Evolutionary conservation across 2,329 filamentous ascomycete species (phyloP), one percentile per base, ranked within the genome.

Genomic region (Fusarium continuum): DNA sequence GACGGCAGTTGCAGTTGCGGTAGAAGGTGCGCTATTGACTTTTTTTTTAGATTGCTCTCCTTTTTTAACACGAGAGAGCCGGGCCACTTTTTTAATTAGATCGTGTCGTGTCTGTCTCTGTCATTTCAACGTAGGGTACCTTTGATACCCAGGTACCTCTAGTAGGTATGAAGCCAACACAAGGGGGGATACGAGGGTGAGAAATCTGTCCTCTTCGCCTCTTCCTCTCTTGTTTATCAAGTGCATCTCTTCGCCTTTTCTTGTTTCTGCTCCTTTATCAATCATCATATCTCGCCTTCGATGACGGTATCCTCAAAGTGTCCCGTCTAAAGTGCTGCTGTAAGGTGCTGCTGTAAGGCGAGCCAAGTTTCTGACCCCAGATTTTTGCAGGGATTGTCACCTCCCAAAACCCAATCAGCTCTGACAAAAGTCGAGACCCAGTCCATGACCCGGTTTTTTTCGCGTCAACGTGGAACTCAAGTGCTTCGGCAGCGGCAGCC

Each of bases 21-120:
- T 20, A 16, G 20, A 31, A 34, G 49, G n/a, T 45, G 43, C 52
- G 59, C 62, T 66, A 64, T 54, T 40, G 28, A 34, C 28, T 47
- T 40, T 26, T 47, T 40, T 26, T 65, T 35, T 45, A 64, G 56
- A 64, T 64, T 64, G 11, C 45, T 49, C 61, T 51, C 61, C 61
- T 65, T 66, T 64, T 45, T 44, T 35, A 41, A 58, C 38, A 66
- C 56, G 57, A 65, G 54, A 40, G 55, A 61, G 28, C 34, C 25
- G 62, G 59, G 23, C 62, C 63, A 64, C 62, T 66, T 65, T 66
- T 65, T 59, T 63, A 65, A 66, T 63, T 65, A 65, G 45, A 58
- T 22, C 19, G n/a, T 19, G 54, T 52, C n/a, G n/a, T n/a, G n/a
- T n/a, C n/a, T n/a, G n/a, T n/a, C n/a, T n/a, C 38, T 57, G 44